Evolutionary conservation across 164 flowering plant genomes (phyloP).

Genomic region (Protea cynaroides): DNA sequence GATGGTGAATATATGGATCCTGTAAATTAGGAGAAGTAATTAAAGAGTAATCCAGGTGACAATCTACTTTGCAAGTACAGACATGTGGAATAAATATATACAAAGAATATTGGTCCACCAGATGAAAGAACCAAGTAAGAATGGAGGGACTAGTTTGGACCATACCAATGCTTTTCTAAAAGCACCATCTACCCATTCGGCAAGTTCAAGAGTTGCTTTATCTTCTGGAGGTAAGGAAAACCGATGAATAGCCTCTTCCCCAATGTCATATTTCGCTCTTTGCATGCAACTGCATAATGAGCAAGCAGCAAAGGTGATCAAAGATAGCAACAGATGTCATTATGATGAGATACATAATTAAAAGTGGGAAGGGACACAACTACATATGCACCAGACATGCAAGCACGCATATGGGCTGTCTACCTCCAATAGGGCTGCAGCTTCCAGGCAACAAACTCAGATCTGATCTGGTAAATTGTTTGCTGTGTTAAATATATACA

Average conservation of each 20-base stretch:
- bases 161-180: conserved; percentile 70
- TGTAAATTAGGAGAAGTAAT: too few species aligned
- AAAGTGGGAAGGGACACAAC: background rate
- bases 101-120: too few species aligned
- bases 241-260: conserved; percentile 93
- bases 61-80: too few species aligned
- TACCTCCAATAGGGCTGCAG: background rate
- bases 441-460: background rate
- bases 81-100: too few species aligned
- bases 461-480: background rate
- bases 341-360: too few species aligned
- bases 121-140: too few species aligned
- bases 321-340: background rate
- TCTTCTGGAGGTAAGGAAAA: conserved; percentile 94
- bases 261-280: conserved; percentile 90
- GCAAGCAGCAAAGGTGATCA: conserved; percentile 5
- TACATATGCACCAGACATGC: background rate
- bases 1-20: too few species aligned
- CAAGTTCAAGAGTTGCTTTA: conserved; percentile 84
- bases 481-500: background rate
- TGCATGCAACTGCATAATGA: conserved; percentile 81
- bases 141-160: conserved; percentile 6
- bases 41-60: too few species aligned
- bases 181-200: conserved; percentile 93
- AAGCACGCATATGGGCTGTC: background rate